Evolutionary conservation across 2,329 filamentous ascomycete genomes (phyloP).

Genomic region (Didymella segeticola): DNA sequence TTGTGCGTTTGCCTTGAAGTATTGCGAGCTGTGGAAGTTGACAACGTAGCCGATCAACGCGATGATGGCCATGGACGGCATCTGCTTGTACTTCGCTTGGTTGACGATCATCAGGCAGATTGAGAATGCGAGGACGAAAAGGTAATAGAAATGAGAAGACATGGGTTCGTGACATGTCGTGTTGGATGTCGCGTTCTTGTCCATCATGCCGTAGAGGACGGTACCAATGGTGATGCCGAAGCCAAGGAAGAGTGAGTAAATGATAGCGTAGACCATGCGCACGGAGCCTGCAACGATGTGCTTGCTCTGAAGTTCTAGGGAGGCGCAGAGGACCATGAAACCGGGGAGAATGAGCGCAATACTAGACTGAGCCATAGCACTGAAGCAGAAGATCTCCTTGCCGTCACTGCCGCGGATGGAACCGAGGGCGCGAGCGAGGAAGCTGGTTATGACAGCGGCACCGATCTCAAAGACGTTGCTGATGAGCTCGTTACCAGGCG

Average conservation of each 20-base stretch:
- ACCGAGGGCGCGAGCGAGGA: conserved; percentile 58
- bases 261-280: conserved; percentile 60
- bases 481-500: conserved; percentile 76
- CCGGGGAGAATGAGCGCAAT: conserved; percentile 60
- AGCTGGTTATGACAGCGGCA: conserved; percentile 58
- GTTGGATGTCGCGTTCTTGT: conserved; percentile 54
- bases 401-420: conserved; percentile 50
- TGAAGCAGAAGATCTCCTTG: conserved; percentile 57
- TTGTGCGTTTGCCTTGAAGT: conserved; percentile 73
- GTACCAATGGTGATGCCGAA: conserved; percentile 61
- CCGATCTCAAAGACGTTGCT: conserved; percentile 59
- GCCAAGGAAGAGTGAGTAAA: conserved; percentile 60
- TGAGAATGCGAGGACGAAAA: conserved; percentile 77
- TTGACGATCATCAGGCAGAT: conserved; percentile 78
- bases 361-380: conserved; percentile 57
- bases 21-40: conserved; percentile 73
- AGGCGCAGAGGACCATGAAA: conserved; percentile 59
- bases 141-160: conserved; percentile 64
- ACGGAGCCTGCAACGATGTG: conserved; percentile 59
- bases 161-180: conserved; percentile 56
- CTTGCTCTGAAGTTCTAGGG: conserved; percentile 57
- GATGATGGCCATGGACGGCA: conserved; percentile 77
- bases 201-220: conserved; percentile 57
- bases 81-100: conserved; percentile 80
- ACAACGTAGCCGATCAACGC: conserved; percentile 76